Conservation (phyloP, 345 rosid species). For the Cardamine occulta region DNA sequence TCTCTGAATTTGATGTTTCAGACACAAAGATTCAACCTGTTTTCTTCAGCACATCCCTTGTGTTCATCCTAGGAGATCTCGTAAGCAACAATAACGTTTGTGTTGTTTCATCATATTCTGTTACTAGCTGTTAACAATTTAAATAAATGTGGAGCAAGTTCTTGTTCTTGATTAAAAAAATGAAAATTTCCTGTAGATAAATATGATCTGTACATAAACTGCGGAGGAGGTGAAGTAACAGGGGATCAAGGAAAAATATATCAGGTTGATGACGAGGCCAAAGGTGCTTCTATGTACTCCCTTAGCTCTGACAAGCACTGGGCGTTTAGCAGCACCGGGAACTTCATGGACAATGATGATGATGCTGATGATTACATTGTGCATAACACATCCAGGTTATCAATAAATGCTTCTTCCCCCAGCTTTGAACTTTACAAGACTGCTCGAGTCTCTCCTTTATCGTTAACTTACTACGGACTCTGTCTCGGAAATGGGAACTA, state of each 20-base stretch:
- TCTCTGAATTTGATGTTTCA: conserved; percentile 45
- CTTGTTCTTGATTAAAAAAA: conserved; percentile 15
- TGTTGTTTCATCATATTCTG: conserved; percentile 16
- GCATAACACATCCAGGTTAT: conserved; percentile 59
- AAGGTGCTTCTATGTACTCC: conserved; percentile 73
- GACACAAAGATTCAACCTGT: conserved; percentile 60
- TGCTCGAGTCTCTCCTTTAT: conserved; percentile 74
- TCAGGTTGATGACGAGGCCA: conserved; percentile 59
- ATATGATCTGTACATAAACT: conserved; percentile 69
- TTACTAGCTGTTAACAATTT: neutral
- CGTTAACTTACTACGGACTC: conserved; percentile 82
- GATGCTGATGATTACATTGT: conserved; percentile 60
- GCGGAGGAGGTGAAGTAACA: conserved; percentile 67
- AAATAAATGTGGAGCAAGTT: neutral
- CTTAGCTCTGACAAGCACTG: conserved; percentile 48
- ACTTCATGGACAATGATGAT: conserved; percentile 77
- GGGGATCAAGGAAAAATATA: conserved; percentile 44
- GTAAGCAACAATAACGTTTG: conserved; percentile 49
- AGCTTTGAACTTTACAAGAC: conserved; percentile 55
- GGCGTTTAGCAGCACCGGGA: conserved; percentile 91
- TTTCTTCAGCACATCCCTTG: conserved; percentile 70
- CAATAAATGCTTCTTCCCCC: conserved; percentile 45
- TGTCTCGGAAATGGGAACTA: conserved; percentile 80
- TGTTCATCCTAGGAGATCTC: conserved; percentile 44
- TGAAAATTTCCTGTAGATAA: conserved; percentile 43